Base-by-base conservation (phyloP, 2,329 filamentous ascomycete species). In the Trichoderma guizhouense region DNA sequence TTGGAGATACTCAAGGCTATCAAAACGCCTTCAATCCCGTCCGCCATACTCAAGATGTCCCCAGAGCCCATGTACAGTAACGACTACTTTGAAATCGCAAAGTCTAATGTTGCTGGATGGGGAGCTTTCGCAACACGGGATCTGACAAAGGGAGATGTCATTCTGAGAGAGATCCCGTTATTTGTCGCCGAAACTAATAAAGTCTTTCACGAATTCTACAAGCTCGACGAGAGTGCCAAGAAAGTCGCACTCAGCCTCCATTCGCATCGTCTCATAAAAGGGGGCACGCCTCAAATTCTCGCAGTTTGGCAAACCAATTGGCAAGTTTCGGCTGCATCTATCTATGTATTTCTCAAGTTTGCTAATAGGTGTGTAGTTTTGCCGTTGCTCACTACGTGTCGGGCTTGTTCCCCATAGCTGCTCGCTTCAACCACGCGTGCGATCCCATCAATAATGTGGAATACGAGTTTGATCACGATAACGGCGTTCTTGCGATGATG, bases 341-440 rank as follows among this genome's bases (percentile, higher is more conserved):
- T 7, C 18, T 6, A 21, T 53, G 4, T 12, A 15, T 2, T 14
- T 24, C 3, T 18, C 1, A 30, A 5, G 7, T n/a, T 24, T 21
- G 28, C 39, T 73, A 30, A 58, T 3, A 18, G 5, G 1, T 1
- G 5, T 14, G 36, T 60, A 81, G 81, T 66, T 80, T 82, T 55
- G 74, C 77, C 1, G 76, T 77, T 9, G 53, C 36, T 1, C 69
- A 72, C 0, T 74, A 74, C 3, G 74, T 77, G 7, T 83, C 81
- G 0, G 82, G 81, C 1, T 73, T 89, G 3, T 89, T 88, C 71
- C 81, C 85, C 1, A 79, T 87, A 7, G 86, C 84, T 0, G 85
- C 87, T 0, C 82, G 88, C 3, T 89, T 90, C 79, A 90, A 90
- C 76, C 88, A 90, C 76, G 84, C 87, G 0, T 90, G 88, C 75